Conservation (phyloP, 805 yeast genomes). For the Candida taoyuanica region DNA sequence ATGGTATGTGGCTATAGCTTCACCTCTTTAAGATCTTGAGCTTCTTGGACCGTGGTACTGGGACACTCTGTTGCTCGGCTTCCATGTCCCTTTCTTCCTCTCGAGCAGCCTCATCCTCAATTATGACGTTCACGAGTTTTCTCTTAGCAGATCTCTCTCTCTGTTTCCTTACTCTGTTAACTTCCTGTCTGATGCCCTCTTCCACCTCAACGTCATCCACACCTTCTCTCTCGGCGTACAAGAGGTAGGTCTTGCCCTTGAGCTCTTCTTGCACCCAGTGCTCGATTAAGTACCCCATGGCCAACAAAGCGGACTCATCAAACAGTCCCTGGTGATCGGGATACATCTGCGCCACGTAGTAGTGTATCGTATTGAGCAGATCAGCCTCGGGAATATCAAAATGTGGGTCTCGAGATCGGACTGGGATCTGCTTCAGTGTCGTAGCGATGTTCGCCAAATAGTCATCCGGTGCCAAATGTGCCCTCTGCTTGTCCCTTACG, state of each 20-base stretch:
- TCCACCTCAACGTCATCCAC: constrained; percentile 1
- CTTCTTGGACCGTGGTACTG: neutral
- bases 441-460: constrained; percentile 2
- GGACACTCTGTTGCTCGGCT: neutral
- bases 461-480: constrained; percentile 2
- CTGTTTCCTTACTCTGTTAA: neutral
- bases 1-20: neutral
- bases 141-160: neutral
- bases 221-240: constrained; percentile 14
- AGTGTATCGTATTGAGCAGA: constrained; percentile 32
- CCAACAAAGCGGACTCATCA: constrained; percentile 35
- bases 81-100: neutral
- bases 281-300: constrained; percentile 34
- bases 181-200: constrained; percentile 1
- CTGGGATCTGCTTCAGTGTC: constrained; percentile 11
- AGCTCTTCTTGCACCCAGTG: constrained; percentile 31
- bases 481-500: neutral
- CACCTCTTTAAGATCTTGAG: neutral
- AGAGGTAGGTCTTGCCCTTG: neutral
- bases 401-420: constrained; percentile 11
- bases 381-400: constrained; percentile 24
- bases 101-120: neutral
- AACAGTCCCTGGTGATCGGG: constrained; percentile 27
- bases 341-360: constrained; percentile 25
- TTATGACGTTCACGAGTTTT: too few relatives aligned